A percentile compares a stretch with the other conserved stretches of the same genome.
Conservation (phyloP, 139 green algal species). For the Chlamydomonas sphaeroides region DNA sequence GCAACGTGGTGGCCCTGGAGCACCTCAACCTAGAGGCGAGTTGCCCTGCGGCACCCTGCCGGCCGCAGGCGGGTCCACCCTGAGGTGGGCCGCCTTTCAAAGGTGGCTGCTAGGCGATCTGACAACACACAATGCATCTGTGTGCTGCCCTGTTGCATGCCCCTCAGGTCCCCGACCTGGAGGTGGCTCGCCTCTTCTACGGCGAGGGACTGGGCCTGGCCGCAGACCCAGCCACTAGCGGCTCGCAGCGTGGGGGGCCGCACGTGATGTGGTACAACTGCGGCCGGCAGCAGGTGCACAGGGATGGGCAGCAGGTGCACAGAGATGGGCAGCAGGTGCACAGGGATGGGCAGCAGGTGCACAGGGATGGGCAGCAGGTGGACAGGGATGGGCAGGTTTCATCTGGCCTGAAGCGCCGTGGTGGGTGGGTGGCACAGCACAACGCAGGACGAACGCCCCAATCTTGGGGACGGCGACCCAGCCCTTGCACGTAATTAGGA, state of each 20-base stretch:
- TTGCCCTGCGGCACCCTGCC: too few relatives aligned
- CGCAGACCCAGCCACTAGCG: conserved; percentile 17
- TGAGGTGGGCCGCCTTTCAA: background rate
- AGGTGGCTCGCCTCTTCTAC: conserved; percentile 42
- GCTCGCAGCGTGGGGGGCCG: conserved; percentile 1
- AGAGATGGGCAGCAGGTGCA: too few relatives aligned
- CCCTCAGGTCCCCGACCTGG: conserved; percentile 37
- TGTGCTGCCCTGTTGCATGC: background rate
- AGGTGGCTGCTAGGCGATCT: background rate
- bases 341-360: background rate
- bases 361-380: background rate
- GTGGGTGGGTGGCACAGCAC: too few relatives aligned
- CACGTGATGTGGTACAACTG: conserved; percentile 42
- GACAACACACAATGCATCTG: too few relatives aligned
- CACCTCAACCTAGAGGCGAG: conserved; percentile 48
- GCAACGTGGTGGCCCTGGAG: conserved; percentile 31
- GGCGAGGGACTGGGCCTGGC: conserved; percentile 30
- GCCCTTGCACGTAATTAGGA: too few relatives aligned
- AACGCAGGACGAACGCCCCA: too few relatives aligned
- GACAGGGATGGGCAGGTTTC: too few relatives aligned
- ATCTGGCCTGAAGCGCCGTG: too few relatives aligned
- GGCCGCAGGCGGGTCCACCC: too few relatives aligned
- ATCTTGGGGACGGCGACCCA: too few relatives aligned
- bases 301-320: too few relatives aligned
- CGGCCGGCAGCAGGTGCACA: conserved; percentile 34